phyloP scores from a whole-genome alignment of 257 asterid genomes.

The Anisodus acutangulus region DNA sequence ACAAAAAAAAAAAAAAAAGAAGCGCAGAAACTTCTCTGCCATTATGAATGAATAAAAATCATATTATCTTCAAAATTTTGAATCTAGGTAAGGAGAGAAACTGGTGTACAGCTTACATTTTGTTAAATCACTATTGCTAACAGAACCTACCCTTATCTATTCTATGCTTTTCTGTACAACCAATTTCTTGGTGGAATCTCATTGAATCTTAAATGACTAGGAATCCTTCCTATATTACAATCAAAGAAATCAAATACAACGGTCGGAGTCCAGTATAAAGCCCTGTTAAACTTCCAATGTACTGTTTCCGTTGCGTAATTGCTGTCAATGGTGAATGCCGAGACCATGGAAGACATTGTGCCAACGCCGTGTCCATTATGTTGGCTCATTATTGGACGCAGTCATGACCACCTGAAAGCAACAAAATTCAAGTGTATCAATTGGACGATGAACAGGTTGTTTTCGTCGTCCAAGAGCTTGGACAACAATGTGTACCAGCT shows the following conservation, averaged over 20 bases:
- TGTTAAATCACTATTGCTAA: neutral
- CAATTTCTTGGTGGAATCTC: neutral
- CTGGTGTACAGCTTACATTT: neutral
- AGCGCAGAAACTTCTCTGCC: neutral
- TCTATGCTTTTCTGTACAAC: neutral
- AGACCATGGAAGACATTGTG: neutral
- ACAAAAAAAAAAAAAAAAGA: too few species aligned
- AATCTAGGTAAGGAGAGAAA: neutral
- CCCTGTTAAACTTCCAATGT: neutral
- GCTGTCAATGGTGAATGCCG: neutral
- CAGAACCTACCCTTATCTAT: neutral
- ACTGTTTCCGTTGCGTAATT: neutral
- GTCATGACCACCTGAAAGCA: neutral
- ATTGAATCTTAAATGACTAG: neutral
- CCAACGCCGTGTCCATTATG: neutral
- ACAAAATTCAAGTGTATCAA: neutral
- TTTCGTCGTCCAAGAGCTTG: neutral
- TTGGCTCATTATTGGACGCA: neutral
- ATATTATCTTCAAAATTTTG: neutral
- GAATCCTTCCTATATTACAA: neutral
- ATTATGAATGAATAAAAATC: neutral
- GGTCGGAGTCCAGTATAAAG: neutral
- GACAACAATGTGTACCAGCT: neutral
- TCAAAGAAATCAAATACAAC: neutral
- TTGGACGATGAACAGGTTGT: neutral